Base-by-base conservation (phyloP, 176 grass and related monocot genomes). In the Phragmites australis region DNA sequence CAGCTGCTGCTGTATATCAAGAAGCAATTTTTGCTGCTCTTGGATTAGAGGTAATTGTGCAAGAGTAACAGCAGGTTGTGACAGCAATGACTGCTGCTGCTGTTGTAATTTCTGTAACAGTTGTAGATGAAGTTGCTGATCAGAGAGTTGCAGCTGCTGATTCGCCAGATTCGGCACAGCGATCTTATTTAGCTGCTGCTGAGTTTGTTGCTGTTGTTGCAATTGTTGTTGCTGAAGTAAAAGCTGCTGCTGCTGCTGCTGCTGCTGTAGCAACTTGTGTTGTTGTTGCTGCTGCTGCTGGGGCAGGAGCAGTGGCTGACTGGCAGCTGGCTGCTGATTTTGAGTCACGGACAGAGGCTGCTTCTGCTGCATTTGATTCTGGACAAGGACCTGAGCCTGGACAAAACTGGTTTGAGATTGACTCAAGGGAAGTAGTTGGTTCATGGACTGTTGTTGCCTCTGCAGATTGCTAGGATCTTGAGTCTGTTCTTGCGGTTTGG, bases 1-100 rank as follows among this genome's bases (percentile, higher is more conserved):
- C 25, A 94, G 72, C 66, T 95, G 97, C 82, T 93, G 93, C 47
- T 93, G 87, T 67, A 88, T 87, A 86, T 96, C 93, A 72, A 91
- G 64, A 78, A 93, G 85, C 74, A 89, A 51, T 72, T 91, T 99
- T 75, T 99, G 93, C 60, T 99, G 93, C 62, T 99, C 97, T 71
- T 94, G 95, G 41, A 89, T 91, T 59, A 87, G 55, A 40, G 88
- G 85, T 53, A 93, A 63, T 83, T 94, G 92, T 74, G 92, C 87
- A 87, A 88, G 86, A 75, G 88, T 85, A 42, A 85, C 76, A 58
- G 76, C 70, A 14, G 92, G 85, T 57, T 94, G 92, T 73, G 90
- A 87, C 31, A 94, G 75, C 62, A 90, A 76, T 29, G 81, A 84
- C 65, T 93, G 92, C 53, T 93, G 94, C 70, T 94, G 90, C 48